Evolutionary conservation across 139 green algal genomes (phyloP).

Genomic region (Chlamydomonas sp.): DNA sequence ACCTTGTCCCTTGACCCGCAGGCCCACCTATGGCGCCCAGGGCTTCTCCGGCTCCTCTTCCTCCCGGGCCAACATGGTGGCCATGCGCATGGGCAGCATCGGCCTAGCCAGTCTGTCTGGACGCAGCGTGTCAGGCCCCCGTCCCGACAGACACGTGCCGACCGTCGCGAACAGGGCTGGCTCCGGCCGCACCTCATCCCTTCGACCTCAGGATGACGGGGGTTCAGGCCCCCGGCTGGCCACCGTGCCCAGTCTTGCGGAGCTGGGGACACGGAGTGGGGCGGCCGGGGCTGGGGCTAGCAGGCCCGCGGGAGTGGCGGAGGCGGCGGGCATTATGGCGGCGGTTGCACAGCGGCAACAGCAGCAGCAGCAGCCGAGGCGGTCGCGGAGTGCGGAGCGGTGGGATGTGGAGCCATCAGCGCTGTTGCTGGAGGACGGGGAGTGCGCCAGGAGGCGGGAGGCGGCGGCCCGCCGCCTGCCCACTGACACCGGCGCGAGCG

Average conservation of each 20-base stretch:
- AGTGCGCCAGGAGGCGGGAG: too few relatives aligned
- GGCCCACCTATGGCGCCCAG: too few relatives aligned
- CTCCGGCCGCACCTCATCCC: too few relatives aligned
- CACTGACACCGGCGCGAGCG: too few relatives aligned
- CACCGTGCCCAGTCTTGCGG: background rate
- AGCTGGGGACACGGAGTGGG: background rate
- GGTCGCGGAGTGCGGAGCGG: conserved; percentile 24
- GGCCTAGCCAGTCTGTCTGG: background rate
- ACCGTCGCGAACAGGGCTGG: too few relatives aligned
- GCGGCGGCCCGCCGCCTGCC: background rate
- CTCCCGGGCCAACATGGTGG: conserved; percentile 1
- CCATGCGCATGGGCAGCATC: background rate
- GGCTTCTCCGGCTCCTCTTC: conserved; percentile 16
- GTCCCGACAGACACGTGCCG: background rate
- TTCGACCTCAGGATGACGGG: background rate
- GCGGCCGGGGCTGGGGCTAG: too few relatives aligned
- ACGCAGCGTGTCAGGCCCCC: conserved; percentile 28
- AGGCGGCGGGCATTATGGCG: background rate
- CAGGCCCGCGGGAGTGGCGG: background rate
- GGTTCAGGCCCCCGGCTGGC: background rate
- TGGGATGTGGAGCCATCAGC: background rate
- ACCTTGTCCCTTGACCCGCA: too few relatives aligned
- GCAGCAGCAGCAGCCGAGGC: background rate
- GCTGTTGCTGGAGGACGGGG: background rate
- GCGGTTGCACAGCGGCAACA: too few relatives aligned